Percentiles rank a stretch among this genome's conserved stretches.
Conservation (phyloP, 2,329 filamentous ascomycete species). For the Fusarium nelsonii region DNA sequence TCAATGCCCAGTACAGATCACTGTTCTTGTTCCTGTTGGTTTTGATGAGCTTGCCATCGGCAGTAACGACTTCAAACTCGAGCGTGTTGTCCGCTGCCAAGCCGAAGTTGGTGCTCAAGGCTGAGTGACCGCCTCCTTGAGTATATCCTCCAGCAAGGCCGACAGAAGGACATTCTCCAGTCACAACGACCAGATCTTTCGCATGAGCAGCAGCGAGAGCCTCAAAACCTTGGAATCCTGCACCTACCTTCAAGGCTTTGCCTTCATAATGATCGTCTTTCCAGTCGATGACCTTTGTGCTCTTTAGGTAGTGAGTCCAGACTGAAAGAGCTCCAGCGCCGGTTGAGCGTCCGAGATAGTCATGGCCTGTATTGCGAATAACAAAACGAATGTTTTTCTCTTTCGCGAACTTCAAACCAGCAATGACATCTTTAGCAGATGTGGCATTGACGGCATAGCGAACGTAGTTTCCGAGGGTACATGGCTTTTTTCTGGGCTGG, state of each 20-base stretch:
- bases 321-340: slow-evolving; percentile 60
- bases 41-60: slow-evolving; percentile 59
- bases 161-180: slow-evolving; percentile 66
- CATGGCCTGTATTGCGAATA: slow-evolving; percentile 66
- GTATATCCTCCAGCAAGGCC: slow-evolving; percentile 71
- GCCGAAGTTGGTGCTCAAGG: slow-evolving; percentile 65
- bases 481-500: slow-evolving; percentile 49
- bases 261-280: slow-evolving; percentile 61
- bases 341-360: slow-evolving; percentile 68
- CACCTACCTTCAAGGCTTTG: slow-evolving; percentile 64
- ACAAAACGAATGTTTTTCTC: slow-evolving; percentile 60
- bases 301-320: slow-evolving; percentile 58
- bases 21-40: slow-evolving; percentile 61
- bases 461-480: slow-evolving; percentile 60
- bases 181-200: slow-evolving; percentile 62
- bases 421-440: slow-evolving; percentile 48
- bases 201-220: slow-evolving; percentile 59
- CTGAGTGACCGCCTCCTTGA: slow-evolving; percentile 68
- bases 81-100: slow-evolving; percentile 71
- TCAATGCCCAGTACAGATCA: slow-evolving; percentile 73
- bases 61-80: slow-evolving; percentile 66
- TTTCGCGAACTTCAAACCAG: slow-evolving; percentile 49
- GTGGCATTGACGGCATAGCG: slow-evolving; percentile 54
- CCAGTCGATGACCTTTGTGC: slow-evolving; percentile 55
- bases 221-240: slow-evolving; percentile 66